phyloP scores from a whole-genome alignment of 23 red algal species.

The Gracilariopsis chorda region DNA sequence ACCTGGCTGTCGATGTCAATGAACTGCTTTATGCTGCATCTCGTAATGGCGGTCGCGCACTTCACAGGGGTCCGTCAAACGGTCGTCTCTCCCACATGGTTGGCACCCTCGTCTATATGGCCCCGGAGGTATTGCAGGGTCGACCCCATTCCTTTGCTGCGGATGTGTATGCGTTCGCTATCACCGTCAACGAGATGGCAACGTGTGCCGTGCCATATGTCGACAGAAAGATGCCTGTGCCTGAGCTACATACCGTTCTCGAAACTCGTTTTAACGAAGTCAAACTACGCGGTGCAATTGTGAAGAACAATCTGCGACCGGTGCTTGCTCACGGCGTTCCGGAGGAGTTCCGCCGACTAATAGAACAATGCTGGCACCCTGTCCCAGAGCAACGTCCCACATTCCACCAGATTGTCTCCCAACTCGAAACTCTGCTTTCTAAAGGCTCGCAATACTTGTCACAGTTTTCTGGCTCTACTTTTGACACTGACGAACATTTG shows the following conservation, averaged over 20 bases:
- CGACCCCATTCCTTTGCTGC: slow-evolving; percentile 64
- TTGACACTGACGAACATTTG: slow-evolving; percentile 45
- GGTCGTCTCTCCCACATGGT: slow-evolving; percentile 95
- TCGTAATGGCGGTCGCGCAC: slow-evolving; percentile 52
- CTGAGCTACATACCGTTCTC: slow-evolving; percentile 94
- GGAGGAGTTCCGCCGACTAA: slow-evolving; percentile 65
- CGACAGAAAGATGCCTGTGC: slow-evolving; percentile 81
- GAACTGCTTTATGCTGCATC: slow-evolving; percentile 32
- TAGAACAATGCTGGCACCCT: slow-evolving; percentile 73
- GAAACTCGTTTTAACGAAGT: slow-evolving; percentile 99
- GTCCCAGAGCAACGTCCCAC: slow-evolving; percentile 69
- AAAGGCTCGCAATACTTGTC: slow-evolving; percentile 38
- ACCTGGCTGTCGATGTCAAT: slow-evolving; percentile 70
- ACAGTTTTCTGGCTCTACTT: slow-evolving; percentile 46
- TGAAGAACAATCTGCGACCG: slow-evolving; percentile 81
- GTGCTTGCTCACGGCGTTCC: slow-evolving; percentile 59
- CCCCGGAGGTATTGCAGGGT: slow-evolving; percentile 88
- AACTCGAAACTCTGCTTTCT: neutral
- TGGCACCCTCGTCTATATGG: slow-evolving; percentile 95
- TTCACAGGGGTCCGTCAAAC: slow-evolving; percentile 74
- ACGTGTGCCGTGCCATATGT: slow-evolving; percentile 87
- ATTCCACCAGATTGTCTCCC: slow-evolving; percentile 43
- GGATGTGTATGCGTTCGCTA: slow-evolving; percentile 93
- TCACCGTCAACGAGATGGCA: slow-evolving; percentile 90
- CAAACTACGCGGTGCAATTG: slow-evolving; percentile 80